A percentile compares a stretch with the other conserved stretches of the same genome.
Evolutionary conservation across 179 eudicot genomes (phyloP).

Genomic region (Gypsophila paniculata): DNA sequence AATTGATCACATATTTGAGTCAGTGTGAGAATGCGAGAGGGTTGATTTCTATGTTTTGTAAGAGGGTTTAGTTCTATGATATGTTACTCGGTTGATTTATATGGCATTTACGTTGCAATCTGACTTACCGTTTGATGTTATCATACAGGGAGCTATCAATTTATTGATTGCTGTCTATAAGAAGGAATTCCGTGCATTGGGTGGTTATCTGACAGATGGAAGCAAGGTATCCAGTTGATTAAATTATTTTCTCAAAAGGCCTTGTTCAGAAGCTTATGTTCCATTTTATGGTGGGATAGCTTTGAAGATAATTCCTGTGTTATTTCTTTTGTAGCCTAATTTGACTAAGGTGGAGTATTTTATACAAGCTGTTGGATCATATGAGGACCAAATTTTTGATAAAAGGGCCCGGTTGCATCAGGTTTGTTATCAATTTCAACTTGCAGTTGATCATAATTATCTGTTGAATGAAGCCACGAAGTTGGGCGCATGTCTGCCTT

Average conservation of each 20-base stretch:
- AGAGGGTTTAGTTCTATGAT: neutral
- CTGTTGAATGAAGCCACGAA: no score
- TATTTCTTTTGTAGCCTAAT: slow-evolving; percentile 33
- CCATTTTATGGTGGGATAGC: neutral
- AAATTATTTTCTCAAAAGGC: slow-evolving; percentile 12
- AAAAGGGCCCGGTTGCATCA: slow-evolving; percentile 84
- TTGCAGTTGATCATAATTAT: no score
- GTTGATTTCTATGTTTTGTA: neutral
- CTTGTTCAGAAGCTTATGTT: neutral
- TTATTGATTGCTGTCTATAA: slow-evolving; percentile 44
- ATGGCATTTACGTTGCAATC: neutral
- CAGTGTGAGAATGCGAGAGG: neutral
- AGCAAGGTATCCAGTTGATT: slow-evolving; percentile 61
- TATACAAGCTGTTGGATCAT: slow-evolving; percentile 48
- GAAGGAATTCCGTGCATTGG: slow-evolving; percentile 40
- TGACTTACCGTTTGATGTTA: neutral
- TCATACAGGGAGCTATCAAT: slow-evolving; percentile 43
- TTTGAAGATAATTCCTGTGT: neutral
- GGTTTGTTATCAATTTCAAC: slow-evolving; percentile 30
- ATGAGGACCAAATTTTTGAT: slow-evolving; percentile 45
- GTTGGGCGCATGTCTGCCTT: neutral
- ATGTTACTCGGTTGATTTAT: neutral
- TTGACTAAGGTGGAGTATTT: slow-evolving; percentile 37
- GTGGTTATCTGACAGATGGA: slow-evolving; percentile 39
- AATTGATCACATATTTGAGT: neutral